phyloP scores from a whole-genome alignment of 163 green algal species.

The Coccomyxa subellipsoidea region DNA sequence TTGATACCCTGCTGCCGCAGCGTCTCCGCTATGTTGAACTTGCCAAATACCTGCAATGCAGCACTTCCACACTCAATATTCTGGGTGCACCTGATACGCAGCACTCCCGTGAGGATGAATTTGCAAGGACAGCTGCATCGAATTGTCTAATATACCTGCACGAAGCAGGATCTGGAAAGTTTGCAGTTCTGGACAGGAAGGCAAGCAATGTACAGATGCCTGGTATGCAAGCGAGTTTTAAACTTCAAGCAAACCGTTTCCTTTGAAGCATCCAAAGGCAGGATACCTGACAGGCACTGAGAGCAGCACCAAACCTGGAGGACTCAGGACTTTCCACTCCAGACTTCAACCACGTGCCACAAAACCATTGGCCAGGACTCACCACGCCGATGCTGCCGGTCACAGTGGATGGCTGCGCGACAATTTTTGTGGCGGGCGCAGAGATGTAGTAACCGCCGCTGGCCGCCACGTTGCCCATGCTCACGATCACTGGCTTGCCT shows the following conservation, averaged over 20 bases:
- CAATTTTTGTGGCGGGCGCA: conserved; percentile 34
- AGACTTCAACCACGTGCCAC: not conserved
- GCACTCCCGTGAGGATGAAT: not conserved
- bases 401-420: conserved; percentile 54
- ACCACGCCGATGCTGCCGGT: conserved; percentile 65
- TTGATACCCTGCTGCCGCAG: conserved; percentile 33
- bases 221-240: too few relatives aligned
- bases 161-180: too few relatives aligned
- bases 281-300: too few relatives aligned
- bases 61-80: not conserved
- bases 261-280: too few relatives aligned
- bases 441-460: conserved; percentile 48
- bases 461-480: conserved; percentile 65
- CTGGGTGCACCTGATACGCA: not conserved
- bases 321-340: too few relatives aligned
- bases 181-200: too few relatives aligned
- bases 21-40: conserved; percentile 19
- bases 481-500: conserved; percentile 51
- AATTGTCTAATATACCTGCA: too few relatives aligned
- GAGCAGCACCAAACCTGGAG: too few relatives aligned
- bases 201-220: too few relatives aligned
- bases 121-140: not conserved
- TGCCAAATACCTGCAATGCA: conserved; percentile 18
- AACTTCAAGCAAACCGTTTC: too few relatives aligned
- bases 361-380: not conserved